These are phyloP conservation scores for Coprinopsis strossmayeri DNA, from an alignment of 768 basidiomycete genomes.

Conservation along the genomic window DNA sequence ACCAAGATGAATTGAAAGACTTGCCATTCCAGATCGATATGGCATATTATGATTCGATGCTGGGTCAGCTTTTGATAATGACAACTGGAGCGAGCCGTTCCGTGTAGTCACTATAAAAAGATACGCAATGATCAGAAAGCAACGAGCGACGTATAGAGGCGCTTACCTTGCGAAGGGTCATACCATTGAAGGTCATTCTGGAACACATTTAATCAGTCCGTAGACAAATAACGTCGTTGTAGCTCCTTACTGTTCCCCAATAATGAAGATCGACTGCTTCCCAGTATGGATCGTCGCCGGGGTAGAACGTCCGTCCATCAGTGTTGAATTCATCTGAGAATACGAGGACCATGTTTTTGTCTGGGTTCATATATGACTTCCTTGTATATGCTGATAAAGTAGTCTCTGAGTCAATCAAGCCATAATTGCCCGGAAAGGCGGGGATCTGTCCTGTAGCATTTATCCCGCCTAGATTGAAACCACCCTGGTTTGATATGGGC, in stretches of 20 bases:
- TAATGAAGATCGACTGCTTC: conserved; percentile 48
- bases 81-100: conserved; percentile 50
- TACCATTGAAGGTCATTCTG: conserved; percentile 75
- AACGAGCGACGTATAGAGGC: background rate
- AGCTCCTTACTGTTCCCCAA: conserved; percentile 38
- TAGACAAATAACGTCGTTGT: background rate
- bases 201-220: background rate
- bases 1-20: background rate
- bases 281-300: conserved; percentile 53
- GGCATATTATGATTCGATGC: conserved; percentile 32
- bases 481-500: conserved; percentile 34
- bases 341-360: conserved; percentile 38
- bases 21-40: background rate
- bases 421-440: conserved; percentile 39
- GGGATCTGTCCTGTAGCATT: conserved; percentile 63
- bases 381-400: conserved; percentile 43
- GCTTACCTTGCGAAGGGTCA: conserved; percentile 32
- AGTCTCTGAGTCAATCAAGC: conserved; percentile 65
- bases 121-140: conserved; percentile 1
- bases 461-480: conserved; percentile 60
- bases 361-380: conserved; percentile 41
- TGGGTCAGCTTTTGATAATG: conserved; percentile 61
- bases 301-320: conserved; percentile 56
- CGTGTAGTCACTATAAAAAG: conserved; percentile 47
- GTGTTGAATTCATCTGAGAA: conserved; percentile 71